These are phyloP conservation scores for Teratosphaeria destructans DNA, from an alignment of 2,329 filamentous ascomycete species.

Conservation along the genomic window DNA sequence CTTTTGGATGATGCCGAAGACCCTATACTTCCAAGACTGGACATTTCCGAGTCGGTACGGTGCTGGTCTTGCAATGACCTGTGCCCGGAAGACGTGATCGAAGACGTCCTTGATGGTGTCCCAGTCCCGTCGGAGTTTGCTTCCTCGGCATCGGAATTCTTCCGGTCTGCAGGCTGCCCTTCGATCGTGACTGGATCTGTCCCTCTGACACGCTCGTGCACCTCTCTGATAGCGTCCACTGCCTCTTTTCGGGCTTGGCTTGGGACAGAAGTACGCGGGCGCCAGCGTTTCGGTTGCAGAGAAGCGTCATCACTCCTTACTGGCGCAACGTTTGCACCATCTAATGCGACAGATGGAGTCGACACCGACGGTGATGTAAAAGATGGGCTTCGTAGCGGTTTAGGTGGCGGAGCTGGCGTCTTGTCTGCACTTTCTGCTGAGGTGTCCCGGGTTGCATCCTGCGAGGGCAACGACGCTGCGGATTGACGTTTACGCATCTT, in stretches of 20 bases:
- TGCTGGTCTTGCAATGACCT: not conserved
- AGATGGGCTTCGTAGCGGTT: constrained; percentile 19
- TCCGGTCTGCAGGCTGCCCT: not conserved
- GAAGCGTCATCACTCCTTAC: constrained; percentile 15
- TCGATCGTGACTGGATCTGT: not conserved
- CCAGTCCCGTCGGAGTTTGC: not conserved
- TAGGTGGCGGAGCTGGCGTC: constrained; percentile 5
- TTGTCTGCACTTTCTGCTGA: not conserved
- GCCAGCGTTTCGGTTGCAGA: constrained; percentile 11
- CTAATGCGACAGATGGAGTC: constrained; percentile 18
- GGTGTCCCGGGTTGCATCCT: constrained; percentile 1
- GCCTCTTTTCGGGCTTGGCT: constrained; percentile 16
- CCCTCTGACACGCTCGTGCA: constrained; percentile 12
- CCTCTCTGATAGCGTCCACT: constrained; percentile 19
- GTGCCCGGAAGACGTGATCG: not conserved
- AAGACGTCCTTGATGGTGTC: not conserved
- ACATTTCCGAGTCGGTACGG: constrained; percentile 2
- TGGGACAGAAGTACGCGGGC: constrained; percentile 4
- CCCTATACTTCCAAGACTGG: constrained; percentile 1
- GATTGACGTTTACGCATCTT: constrained; percentile 12
- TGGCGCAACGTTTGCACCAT: constrained; percentile 18
- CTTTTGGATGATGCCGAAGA: constrained; percentile 1
- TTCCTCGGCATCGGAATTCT: not conserved
- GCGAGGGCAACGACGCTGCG: constrained; percentile 8
- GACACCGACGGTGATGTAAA: constrained; percentile 16